Percentiles rank a stretch among this genome's conserved stretches.
Evolutionary conservation across 805 yeast species (phyloP).

Genomic region (Schizosaccharomyces lindneri): DNA sequence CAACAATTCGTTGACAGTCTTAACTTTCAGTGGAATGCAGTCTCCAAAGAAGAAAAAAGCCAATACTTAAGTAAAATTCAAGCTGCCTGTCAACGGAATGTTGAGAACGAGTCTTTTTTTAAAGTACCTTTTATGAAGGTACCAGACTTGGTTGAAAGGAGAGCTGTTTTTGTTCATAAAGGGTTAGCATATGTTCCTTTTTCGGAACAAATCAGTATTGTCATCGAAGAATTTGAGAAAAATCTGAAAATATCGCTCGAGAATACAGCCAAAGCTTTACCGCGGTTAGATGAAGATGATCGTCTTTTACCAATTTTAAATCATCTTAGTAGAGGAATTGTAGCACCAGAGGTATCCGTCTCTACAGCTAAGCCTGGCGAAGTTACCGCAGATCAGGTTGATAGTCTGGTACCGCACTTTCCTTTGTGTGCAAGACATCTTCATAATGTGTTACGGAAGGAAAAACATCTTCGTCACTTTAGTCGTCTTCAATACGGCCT

Average conservation of each 20-base stretch:
- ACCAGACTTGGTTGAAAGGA: constrained; percentile 45
- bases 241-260: constrained; percentile 28
- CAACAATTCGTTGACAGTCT: constrained; percentile 39
- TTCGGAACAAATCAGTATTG: constrained; percentile 44
- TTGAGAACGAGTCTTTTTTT: constrained; percentile 37
- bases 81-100: constrained; percentile 22
- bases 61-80: constrained; percentile 26
- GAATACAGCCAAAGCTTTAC: constrained; percentile 49
- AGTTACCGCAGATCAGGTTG: constrained; percentile 38
- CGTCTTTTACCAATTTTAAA: constrained; percentile 62
- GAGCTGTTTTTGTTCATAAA: constrained; percentile 36
- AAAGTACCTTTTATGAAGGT: constrained; percentile 76
- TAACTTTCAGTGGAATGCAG: constrained; percentile 49
- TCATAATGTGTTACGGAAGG: constrained; percentile 30
- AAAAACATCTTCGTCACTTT: constrained; percentile 52
- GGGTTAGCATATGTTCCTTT: constrained; percentile 77
- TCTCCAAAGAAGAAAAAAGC: constrained; percentile 34
- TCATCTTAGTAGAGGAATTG: constrained; percentile 49
- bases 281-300: constrained; percentile 77
- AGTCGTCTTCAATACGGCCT: constrained; percentile 72
- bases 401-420: constrained; percentile 33
- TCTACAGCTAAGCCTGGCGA: constrained; percentile 19
- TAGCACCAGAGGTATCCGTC: constrained; percentile 20
- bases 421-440: constrained; percentile 62
- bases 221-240: constrained; percentile 42